These are phyloP conservation scores for Backusella westeae DNA, from an alignment of 192 early-diverging fungal genomes.

Conservation along the genomic window DNA sequence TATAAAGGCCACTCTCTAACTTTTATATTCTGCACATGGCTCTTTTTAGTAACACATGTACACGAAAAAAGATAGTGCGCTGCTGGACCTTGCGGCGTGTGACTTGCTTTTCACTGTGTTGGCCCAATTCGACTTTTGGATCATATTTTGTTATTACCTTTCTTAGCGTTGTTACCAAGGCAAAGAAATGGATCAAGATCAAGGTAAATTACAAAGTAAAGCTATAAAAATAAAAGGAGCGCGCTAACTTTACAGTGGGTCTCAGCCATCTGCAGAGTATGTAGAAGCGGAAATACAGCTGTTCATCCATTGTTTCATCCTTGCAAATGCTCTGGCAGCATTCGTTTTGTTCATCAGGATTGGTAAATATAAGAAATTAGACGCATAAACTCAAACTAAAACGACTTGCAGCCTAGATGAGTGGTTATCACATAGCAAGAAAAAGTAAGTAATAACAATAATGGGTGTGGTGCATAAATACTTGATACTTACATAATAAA, in stretches of 20 bases:
- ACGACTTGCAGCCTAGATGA: conserved; percentile 58
- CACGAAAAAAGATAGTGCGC: too few relatives aligned
- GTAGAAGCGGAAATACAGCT: conserved; percentile 64
- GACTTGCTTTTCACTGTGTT: not conserved
- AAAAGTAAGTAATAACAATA: conserved; percentile 47
- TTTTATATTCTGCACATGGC: too few relatives aligned
- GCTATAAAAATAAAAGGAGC: not conserved
- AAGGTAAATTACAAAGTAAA: conserved; percentile 5
- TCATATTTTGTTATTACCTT: not conserved
- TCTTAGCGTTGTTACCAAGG: not conserved
- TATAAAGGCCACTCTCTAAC: too few relatives aligned
- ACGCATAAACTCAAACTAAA: not conserved
- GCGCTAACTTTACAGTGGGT: not conserved
- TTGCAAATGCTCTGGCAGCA: conserved; percentile 94
- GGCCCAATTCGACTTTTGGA: not conserved
- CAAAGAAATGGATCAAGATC: conserved; percentile 21
- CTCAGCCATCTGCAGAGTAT: conserved; percentile 77
- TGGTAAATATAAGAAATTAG: conserved; percentile 47
- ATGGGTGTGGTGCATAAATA: not conserved
- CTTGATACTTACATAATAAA: conserved; percentile 14
- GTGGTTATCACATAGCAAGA: conserved; percentile 81
- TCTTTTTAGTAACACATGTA: too few relatives aligned
- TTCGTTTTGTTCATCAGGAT: conserved; percentile 89
- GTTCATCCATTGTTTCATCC: conserved; percentile 88
- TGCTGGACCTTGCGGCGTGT: too few relatives aligned